These are phyloP conservation scores for Ramichloridium luteum DNA, from an alignment of 2,329 filamentous ascomycete genomes.

Conservation along the genomic window DNA sequence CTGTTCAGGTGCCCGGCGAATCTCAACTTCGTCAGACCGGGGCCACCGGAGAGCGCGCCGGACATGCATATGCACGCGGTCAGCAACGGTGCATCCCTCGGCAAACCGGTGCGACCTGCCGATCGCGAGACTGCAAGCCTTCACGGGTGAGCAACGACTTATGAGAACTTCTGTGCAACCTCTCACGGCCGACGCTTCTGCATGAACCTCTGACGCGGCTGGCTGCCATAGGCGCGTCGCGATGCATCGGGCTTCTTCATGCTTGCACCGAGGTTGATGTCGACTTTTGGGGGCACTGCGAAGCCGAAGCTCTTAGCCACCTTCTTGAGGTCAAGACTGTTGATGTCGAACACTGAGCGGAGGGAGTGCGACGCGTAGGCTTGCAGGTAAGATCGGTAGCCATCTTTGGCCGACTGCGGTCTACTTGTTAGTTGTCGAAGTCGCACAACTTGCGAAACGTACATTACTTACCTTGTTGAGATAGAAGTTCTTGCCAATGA, in stretches of 20 bases:
- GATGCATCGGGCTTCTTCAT: conserved; percentile 64
- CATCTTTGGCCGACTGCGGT: conserved; percentile 49
- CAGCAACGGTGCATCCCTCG: too few species aligned
- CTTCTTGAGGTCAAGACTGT: conserved; percentile 71
- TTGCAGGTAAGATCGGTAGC: conserved; percentile 83
- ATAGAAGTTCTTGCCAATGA: conserved; percentile 93
- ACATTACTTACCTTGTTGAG: conserved; percentile 59
- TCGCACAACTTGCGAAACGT: conserved; percentile 1
- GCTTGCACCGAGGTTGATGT: conserved; percentile 65
- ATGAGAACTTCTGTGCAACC: too few species aligned
- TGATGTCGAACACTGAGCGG: conserved; percentile 71
- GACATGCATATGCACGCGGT: too few species aligned
- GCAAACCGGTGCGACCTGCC: too few species aligned
- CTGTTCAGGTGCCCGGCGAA: too few species aligned
- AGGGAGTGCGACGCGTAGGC: conserved; percentile 83
- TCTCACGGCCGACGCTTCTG: conserved; percentile 3
- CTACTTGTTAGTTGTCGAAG: conserved; percentile 5
- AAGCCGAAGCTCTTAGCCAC: conserved; percentile 80
- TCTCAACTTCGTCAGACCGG: too few species aligned
- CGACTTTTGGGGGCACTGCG: conserved; percentile 60
- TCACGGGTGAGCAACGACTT: too few species aligned
- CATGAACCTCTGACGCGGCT: conserved; percentile 48
- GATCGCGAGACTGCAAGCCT: too few species aligned
- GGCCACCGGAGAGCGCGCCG: too few species aligned
- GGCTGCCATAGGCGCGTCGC: conserved; percentile 63